phyloP scores from a whole-genome alignment of 768 basidiomycete genomes.

The Podaxis rugospora region DNA sequence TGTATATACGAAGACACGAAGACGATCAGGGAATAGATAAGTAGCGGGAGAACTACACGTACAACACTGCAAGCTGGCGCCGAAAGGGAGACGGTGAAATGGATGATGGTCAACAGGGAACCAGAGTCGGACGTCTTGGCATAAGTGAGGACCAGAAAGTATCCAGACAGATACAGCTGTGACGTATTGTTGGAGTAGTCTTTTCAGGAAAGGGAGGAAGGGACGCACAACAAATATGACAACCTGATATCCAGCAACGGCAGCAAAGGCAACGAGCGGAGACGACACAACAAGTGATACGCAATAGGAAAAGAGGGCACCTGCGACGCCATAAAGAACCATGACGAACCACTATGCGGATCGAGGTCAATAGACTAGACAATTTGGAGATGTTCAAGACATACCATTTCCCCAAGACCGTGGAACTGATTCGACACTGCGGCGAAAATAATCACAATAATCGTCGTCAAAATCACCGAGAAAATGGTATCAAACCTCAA shows the following conservation, averaged over 20 bases:
- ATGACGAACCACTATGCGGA: conserved; percentile 60
- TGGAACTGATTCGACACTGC: conserved; percentile 57
- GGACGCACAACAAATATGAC: conserved; percentile 63
- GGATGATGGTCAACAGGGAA: conserved; percentile 55
- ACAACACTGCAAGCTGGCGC: conserved; percentile 70
- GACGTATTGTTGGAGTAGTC: not conserved
- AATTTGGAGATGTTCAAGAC: conserved; percentile 9
- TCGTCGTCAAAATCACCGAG: conserved; percentile 53
- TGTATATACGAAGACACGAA: conserved; percentile 18
- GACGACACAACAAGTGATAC: conserved; percentile 57
- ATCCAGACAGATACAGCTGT: conserved; percentile 61
- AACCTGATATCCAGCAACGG: conserved; percentile 68
- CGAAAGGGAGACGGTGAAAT: conserved; percentile 64
- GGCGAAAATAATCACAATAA: conserved; percentile 62
- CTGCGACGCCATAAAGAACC: conserved; percentile 65
- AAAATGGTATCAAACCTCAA: conserved; percentile 67
- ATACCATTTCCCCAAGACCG: conserved; percentile 61
- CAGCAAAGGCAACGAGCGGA: conserved; percentile 70
- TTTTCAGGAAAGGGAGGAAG: not conserved
- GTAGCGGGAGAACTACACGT: conserved; percentile 23
- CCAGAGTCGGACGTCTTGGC: conserved; percentile 54
- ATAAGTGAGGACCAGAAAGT: conserved; percentile 71
- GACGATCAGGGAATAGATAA: not conserved
- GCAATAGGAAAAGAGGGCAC: conserved; percentile 66
- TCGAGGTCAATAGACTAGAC: not conserved